Conservation (phyloP, 305 asterid species). For the Salvia sclarea region DNA sequence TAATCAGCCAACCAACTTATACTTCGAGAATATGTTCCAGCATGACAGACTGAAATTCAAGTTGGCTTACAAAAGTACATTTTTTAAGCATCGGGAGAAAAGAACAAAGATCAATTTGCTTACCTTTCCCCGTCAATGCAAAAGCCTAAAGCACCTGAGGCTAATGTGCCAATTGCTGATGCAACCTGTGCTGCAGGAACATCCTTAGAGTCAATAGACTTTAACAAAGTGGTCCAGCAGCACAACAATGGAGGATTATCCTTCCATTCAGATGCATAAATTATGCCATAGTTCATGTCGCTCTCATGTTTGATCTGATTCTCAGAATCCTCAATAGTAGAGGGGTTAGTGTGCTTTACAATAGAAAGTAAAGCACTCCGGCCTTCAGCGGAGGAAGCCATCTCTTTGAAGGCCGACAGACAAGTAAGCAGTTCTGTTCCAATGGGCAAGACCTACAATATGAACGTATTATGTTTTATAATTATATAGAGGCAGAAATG, state of each 20-base stretch:
- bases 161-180: conserved; percentile 58
- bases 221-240: conserved; percentile 62
- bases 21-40: conserved; percentile 9
- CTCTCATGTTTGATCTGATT: conserved; percentile 44
- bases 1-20: neutral
- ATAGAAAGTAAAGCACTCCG: conserved; percentile 64
- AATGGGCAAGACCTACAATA: conserved; percentile 67
- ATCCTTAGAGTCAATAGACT: conserved; percentile 57
- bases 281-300: conserved; percentile 39
- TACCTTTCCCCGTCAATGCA: conserved; percentile 77
- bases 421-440: conserved; percentile 69
- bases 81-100: conserved; percentile 27
- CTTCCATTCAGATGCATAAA: conserved; percentile 60
- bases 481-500: conserved; percentile 9
- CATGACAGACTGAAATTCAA: conserved; percentile 23
- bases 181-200: conserved; percentile 51
- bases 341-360: conserved; percentile 42
- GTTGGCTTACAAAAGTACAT: conserved; percentile 14
- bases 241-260: conserved; percentile 69
- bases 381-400: conserved; percentile 64
- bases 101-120: conserved; percentile 19
- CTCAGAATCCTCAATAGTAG: conserved; percentile 48
- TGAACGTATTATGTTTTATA: conserved; percentile 13
- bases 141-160: conserved; percentile 65
- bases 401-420: conserved; percentile 50